Evolutionary conservation across 192 early-diverging fungal genomes (phyloP), one percentile per base, ranked within the genome.

Genomic region (Kappamyces sp.): DNA sequence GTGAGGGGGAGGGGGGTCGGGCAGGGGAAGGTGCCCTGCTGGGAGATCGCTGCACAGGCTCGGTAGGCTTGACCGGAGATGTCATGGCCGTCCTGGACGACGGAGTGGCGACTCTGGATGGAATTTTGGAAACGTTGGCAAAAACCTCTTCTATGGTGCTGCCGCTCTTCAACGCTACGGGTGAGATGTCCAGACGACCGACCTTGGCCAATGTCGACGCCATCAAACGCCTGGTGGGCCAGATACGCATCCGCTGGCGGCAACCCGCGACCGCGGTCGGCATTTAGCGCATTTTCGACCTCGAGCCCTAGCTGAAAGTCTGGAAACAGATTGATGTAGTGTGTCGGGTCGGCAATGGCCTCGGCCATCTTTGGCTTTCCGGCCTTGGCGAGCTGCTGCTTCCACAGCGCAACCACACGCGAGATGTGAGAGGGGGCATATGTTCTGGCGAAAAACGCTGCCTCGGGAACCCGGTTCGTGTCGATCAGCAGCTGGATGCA

Each of bases 381-480:
- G 10, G 68, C 64, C 47, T 77, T 79, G 32, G 77, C 72, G 35
- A 98, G 79, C 46, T 63, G 72, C 55, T 82, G 74, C 66, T 87
- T 90, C 96, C 94, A 97, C 49, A 85, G 72, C 9, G 83, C 77
- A 34, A 88, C 80, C 40, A 88, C 77, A 1, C 15, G 23, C 15
- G 67, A 6, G 8, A 75, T 64, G 33, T 73, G 63, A 35, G 65
- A 79, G 8, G 97, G 97, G 47, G 86, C 66, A 65, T 96, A 90
- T 1, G 97, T 86, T 44, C 90, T 80, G 1, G 93, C 93, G 71
- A 97, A 83, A 68, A 96, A 79, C 32, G 95, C 93, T 0, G 97
- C 97, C 68, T 99, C 97, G 5, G 95, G 87, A 38, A 92, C 78
- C 48, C 97, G 88, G 35, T 91, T 86, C 36, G 91, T 90, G 50